phyloP scores from a whole-genome alignment of 495 filamentous ascomycete genomes.

The Penicillium malachiteum region DNA sequence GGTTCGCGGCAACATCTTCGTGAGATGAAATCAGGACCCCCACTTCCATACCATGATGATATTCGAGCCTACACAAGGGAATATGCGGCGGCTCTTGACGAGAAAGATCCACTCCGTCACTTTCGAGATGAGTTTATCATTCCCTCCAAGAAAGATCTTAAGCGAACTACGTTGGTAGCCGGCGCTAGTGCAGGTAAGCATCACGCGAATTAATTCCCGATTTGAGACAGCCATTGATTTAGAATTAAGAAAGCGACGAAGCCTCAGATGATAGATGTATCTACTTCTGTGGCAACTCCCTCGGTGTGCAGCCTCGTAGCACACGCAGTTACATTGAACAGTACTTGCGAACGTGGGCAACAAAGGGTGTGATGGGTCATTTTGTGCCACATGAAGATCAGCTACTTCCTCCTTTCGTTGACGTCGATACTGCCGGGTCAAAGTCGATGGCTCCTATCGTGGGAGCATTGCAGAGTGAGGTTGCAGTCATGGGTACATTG shows the following conservation, averaged over 20 bases:
- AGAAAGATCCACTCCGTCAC: constrained; percentile 62
- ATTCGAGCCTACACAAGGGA: constrained; percentile 42
- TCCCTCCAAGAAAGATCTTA: constrained; percentile 75
- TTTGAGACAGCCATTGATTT: background rate
- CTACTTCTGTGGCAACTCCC: constrained; percentile 96
- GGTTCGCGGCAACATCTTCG: constrained; percentile 32
- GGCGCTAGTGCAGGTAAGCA: constrained; percentile 30
- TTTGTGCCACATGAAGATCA: constrained; percentile 79
- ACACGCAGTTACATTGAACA: constrained; percentile 68
- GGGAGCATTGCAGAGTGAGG: constrained; percentile 75
- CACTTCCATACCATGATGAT: constrained; percentile 40
- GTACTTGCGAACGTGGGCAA: constrained; percentile 84
- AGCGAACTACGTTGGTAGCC: constrained; percentile 57
- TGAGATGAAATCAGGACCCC: constrained; percentile 29
- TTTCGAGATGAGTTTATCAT: constrained; percentile 80
- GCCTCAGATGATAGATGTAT: constrained; percentile 53
- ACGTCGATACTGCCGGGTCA: constrained; percentile 71
- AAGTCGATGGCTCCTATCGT: constrained; percentile 79
- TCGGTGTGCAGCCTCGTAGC: constrained; percentile 81
- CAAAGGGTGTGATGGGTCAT: constrained; percentile 91
- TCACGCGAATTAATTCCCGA: background rate
- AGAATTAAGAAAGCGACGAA: constrained; percentile 29
- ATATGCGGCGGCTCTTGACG: constrained; percentile 67
- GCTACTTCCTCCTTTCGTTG: constrained; percentile 73
- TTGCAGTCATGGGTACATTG: constrained; percentile 90